phyloP scores from a whole-genome alignment of 331 rosid genomes.

The Quercus lobata region DNA sequence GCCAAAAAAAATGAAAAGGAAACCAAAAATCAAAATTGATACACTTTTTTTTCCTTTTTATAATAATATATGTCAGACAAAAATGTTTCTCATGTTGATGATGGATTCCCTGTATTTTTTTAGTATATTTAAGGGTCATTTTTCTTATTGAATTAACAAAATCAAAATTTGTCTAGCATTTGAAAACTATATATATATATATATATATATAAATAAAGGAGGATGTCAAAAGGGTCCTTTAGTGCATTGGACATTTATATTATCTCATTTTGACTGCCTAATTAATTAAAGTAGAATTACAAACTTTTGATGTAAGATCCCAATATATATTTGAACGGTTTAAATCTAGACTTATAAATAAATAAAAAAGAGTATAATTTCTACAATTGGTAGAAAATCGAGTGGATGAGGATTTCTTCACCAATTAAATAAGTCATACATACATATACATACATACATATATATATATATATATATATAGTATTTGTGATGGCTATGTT shows the following conservation, averaged over 20 bases:
- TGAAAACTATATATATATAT: background rate
- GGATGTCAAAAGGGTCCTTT: background rate
- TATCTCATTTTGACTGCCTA: too few relatives aligned
- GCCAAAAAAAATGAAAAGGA: background rate
- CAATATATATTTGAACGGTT: background rate
- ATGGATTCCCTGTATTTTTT: too few relatives aligned
- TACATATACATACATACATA: too few relatives aligned
- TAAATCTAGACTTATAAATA: background rate
- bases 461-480: background rate
- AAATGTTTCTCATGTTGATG: too few relatives aligned
- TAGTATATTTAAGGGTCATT: background rate
- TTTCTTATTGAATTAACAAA: background rate
- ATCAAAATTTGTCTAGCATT: background rate
- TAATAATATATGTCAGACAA: too few relatives aligned
- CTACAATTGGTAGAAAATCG: background rate
- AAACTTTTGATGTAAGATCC: background rate
- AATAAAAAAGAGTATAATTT: background rate
- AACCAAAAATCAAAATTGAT: background rate
- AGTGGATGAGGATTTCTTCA: background rate
- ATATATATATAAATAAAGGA: background rate
- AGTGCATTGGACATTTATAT: too few relatives aligned
- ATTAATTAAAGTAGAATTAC: too few relatives aligned
- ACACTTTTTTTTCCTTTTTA: background rate
- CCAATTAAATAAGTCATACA: background rate
- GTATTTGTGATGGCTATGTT: background rate